These are phyloP conservation scores for Scopulariopsis brevicaulis DNA, from an alignment of 2,329 filamentous ascomycete genomes.

Conservation along the genomic window DNA sequence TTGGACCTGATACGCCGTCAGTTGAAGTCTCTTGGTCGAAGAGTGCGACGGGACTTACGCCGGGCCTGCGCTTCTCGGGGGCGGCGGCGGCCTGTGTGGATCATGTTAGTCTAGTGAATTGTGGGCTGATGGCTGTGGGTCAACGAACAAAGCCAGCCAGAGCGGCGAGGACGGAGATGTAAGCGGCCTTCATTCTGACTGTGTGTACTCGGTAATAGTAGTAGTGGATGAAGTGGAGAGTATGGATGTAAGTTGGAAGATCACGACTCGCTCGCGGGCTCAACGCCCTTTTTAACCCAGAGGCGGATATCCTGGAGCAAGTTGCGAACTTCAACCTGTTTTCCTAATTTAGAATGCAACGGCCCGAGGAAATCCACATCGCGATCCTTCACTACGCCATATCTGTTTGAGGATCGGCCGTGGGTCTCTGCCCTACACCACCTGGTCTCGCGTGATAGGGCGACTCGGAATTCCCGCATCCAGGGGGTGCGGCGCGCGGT, in stretches of 20 bases:
- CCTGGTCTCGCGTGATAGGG: background rate
- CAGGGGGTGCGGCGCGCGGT: no score
- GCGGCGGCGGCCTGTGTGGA: background rate
- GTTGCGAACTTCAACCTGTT: no score
- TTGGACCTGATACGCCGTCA: background rate
- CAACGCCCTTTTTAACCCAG: no score
- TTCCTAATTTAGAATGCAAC: no score
- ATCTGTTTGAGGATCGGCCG: background rate
- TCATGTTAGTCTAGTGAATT: background rate
- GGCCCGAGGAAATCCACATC: background rate
- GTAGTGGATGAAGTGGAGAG: background rate
- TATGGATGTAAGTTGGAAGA: background rate
- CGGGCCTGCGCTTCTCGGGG: background rate
- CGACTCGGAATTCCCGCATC: background rate
- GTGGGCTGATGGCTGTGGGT: background rate
- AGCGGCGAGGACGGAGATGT: background rate
- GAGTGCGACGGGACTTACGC: background rate
- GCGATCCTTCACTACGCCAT: background rate
- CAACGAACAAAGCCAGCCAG: background rate
- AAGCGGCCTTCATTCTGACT: background rate
- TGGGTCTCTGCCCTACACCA: background rate
- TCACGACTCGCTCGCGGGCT: background rate
- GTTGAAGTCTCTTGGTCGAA: background rate
- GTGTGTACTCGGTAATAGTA: background rate
- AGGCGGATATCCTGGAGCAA: no score